Base-by-base conservation (phyloP, 2,329 filamentous ascomycete species). In the Pyrenophora teres region DNA sequence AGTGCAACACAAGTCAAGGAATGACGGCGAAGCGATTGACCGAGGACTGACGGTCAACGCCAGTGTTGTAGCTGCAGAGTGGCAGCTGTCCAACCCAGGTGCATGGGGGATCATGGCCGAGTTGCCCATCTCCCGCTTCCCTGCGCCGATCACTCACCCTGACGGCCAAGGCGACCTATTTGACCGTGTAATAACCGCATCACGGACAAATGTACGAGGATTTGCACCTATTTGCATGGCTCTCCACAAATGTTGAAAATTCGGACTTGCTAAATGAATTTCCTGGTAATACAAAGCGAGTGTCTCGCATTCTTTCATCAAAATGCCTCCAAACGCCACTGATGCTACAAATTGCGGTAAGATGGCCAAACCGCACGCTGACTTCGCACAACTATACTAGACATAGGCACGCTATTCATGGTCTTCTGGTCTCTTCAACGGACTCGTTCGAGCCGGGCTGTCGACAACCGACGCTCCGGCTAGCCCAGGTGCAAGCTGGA, bases 361-460 rank as follows among this genome's bases (percentile, higher is more conserved):
- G 36, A 47, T 35, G 41, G 19, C 30, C 40, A 36, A 44, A 35
- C 45, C 50, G 42, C 39, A 43, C 42, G 48, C 42, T 37, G 27
- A 13, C 40, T 40, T 42, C 38, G 15, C 15, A 41, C 19, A 41
- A 33, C 9, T 35, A 43, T 49, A 36, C 33, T 37, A 39, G 10
- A 41, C 41, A 13, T 23, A 27, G 35, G 32, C 15, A 19, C 47
- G 27, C 54, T 69, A 76, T 47, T 78, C 76, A 49, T 78, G 46
- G 67, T 79, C 72, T 52, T 78, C 76, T 5, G 76, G 76, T 49
- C 77, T 66, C 66, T 79, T 79, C 19, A 74, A 61, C n/a, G 77
- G 76, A 50, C 74, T 76, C 9, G 67, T 58, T 52, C 71, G 56
- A 10, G 65, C 62, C 7, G 68, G 62, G 25, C 62, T 69, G 31